Percentiles rank a stretch among this genome's conserved stretches.
Conservation (phyloP, 1,284 basidiomycete species). For the Cryptococcus jaspeensis region DNA sequence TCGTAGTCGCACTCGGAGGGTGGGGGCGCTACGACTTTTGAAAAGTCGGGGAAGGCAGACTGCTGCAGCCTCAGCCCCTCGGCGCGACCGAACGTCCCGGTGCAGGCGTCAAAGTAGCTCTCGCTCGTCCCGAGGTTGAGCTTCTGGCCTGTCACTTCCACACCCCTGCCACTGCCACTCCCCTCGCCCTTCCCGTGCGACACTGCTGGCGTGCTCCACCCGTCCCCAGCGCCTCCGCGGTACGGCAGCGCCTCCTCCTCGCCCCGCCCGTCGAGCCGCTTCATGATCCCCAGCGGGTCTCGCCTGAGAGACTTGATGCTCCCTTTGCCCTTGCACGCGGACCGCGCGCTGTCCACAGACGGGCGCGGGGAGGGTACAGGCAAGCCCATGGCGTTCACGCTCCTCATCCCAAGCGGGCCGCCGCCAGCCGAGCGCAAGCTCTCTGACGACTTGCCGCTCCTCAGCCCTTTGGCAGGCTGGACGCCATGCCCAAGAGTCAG, state of each 20-base stretch:
- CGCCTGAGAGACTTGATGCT: background rate
- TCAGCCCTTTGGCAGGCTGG: background rate
- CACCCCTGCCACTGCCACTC: too few relatives aligned
- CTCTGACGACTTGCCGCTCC: background rate
- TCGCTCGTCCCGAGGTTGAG: slow-evolving; percentile 6
- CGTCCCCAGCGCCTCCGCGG: slow-evolving; percentile 12
- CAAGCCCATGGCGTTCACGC: background rate
- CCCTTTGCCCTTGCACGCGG: background rate
- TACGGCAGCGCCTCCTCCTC: slow-evolving; percentile 8
- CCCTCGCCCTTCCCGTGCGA: too few relatives aligned
- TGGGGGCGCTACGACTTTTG: too few relatives aligned
- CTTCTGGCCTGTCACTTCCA: too few relatives aligned
- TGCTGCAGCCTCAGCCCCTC: too few relatives aligned
- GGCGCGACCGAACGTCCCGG: slow-evolving; percentile 4
- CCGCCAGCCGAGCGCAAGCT: background rate
- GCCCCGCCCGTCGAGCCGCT: slow-evolving; percentile 3
- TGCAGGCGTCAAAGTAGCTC: slow-evolving; percentile 7
- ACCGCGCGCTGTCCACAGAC: too few relatives aligned
- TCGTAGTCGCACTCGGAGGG: too few relatives aligned
- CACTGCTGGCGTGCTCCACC: slow-evolving; percentile 12
- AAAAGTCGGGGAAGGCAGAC: too few relatives aligned
- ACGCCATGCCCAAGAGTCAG: background rate
- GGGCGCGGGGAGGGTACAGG: background rate
- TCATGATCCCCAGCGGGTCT: slow-evolving; percentile 17
- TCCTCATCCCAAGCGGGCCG: background rate